These are phyloP conservation scores for Chrysosporium queenslandicum DNA, from an alignment of 2,329 filamentous ascomycete genomes.

Conservation along the genomic window DNA sequence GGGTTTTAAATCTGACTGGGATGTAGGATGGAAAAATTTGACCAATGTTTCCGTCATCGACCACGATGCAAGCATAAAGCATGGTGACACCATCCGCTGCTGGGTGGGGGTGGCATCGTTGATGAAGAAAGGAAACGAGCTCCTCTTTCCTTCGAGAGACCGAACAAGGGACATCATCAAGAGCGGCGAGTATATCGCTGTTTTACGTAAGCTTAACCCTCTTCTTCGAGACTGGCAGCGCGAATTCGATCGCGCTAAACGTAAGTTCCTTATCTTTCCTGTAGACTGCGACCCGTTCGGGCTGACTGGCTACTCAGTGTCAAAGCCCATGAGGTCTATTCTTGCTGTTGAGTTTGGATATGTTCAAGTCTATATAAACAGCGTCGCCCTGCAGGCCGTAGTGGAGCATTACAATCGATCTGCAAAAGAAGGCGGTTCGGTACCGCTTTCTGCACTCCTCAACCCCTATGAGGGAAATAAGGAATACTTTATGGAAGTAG, in stretches of 20 bases:
- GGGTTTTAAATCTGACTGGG: slow-evolving; percentile 30
- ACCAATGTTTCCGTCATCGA: slow-evolving; percentile 18
- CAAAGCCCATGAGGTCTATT: slow-evolving; percentile 38
- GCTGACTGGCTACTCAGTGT: slow-evolving; percentile 46
- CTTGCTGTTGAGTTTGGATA: slow-evolving; percentile 46
- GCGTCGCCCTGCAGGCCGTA: slow-evolving; percentile 47
- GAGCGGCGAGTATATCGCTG: slow-evolving; percentile 63
- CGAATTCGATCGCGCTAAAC: slow-evolving; percentile 35
- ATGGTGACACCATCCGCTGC: slow-evolving; percentile 36
- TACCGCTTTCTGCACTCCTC: slow-evolving; percentile 17
- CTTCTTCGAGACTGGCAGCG: slow-evolving; percentile 65
- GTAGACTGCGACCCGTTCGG: neutral
- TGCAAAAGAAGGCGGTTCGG: slow-evolving; percentile 11
- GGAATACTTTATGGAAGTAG: slow-evolving; percentile 46
- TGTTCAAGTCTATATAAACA: slow-evolving; percentile 36
- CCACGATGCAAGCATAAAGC: slow-evolving; percentile 17
- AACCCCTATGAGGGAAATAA: slow-evolving; percentile 35
- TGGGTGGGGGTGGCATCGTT: slow-evolving; percentile 80
- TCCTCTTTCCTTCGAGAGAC: slow-evolving; percentile 68
- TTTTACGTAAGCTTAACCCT: slow-evolving; percentile 66
- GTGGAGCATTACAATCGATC: slow-evolving; percentile 33
- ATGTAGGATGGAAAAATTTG: slow-evolving; percentile 19
- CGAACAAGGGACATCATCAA: slow-evolving; percentile 74
- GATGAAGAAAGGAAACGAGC: slow-evolving; percentile 75
- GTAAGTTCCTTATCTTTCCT: slow-evolving; percentile 11